These are phyloP conservation scores for Chlamydomonas asymmetrica DNA, from an alignment of 139 green algal genomes.

Conservation along the genomic window DNA sequence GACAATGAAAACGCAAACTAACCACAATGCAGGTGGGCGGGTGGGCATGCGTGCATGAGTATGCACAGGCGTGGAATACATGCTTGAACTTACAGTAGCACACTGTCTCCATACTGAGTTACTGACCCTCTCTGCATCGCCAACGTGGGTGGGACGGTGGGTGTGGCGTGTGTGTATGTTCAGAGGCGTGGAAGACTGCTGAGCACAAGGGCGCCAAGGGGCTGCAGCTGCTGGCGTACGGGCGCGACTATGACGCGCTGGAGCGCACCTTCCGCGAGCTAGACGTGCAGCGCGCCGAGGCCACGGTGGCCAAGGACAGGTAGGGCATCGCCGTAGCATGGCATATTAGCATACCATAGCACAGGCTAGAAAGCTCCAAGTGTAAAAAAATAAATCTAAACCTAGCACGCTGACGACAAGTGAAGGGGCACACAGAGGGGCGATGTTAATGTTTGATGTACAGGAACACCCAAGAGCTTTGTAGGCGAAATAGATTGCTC, in stretches of 20 bases:
- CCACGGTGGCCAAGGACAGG: neutral
- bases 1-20: neutral
- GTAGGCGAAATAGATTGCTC: no score
- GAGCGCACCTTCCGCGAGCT: neutral
- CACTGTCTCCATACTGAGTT: neutral
- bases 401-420: no score
- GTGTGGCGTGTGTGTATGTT: no score
- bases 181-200: neutral
- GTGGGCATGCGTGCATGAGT: neutral
- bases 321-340: neutral
- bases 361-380: neutral
- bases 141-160: neutral
- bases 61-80: neutral
- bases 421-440: no score
- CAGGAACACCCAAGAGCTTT: no score
- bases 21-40: neutral
- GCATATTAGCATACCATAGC: neutral
- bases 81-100: neutral
- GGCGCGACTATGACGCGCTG: neutral
- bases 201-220: neutral
- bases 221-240: constrained; percentile 5
- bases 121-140: neutral
- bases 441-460: no score
- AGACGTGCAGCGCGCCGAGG: neutral
- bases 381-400: no score